phyloP scores from a whole-genome alignment of 176 grass and related monocot genomes.

The Saccharum officinarum region DNA sequence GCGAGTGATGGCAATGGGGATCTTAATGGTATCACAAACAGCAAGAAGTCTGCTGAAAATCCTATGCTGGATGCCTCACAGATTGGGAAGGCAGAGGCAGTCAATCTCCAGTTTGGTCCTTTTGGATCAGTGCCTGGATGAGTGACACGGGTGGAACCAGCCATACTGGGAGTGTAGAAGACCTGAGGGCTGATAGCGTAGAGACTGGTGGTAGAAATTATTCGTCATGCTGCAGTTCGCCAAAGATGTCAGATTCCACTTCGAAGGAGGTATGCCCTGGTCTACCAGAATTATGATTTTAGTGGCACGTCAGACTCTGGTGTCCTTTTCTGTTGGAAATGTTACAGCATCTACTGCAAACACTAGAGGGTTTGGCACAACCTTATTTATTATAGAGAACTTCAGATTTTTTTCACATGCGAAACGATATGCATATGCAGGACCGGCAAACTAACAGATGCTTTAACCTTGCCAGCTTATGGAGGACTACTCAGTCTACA shows the following conservation, averaged over 20 bases:
- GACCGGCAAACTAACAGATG: constrained; percentile 5
- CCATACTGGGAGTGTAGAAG: constrained; percentile 71
- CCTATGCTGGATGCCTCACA: constrained; percentile 53
- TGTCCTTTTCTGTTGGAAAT: neutral
- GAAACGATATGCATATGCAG: neutral
- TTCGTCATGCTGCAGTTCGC: constrained; percentile 82
- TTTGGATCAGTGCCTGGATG: constrained; percentile 86
- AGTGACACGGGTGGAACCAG: constrained; percentile 73
- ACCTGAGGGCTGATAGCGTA: constrained; percentile 50
- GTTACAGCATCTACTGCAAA: neutral
- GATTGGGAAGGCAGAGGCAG: constrained; percentile 67
- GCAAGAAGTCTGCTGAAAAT: constrained; percentile 37
- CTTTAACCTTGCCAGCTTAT: constrained; percentile 54
- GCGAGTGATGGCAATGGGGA: constrained; percentile 31
- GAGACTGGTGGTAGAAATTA: constrained; percentile 47
- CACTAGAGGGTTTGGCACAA: neutral
- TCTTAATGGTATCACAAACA: constrained; percentile 17
- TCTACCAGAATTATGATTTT: neutral
- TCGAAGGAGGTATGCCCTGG: constrained; percentile 74
- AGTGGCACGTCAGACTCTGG: neutral
- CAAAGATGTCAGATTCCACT: constrained; percentile 65
- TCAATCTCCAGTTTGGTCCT: constrained; percentile 89
- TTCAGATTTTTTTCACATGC: neutral
- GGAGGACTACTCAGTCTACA: constrained; percentile 64
- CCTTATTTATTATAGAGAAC: neutral